These are phyloP conservation scores for Fusarium proliferatum DNA, from an alignment of 2,329 filamentous ascomycete genomes.

Conservation along the genomic window DNA sequence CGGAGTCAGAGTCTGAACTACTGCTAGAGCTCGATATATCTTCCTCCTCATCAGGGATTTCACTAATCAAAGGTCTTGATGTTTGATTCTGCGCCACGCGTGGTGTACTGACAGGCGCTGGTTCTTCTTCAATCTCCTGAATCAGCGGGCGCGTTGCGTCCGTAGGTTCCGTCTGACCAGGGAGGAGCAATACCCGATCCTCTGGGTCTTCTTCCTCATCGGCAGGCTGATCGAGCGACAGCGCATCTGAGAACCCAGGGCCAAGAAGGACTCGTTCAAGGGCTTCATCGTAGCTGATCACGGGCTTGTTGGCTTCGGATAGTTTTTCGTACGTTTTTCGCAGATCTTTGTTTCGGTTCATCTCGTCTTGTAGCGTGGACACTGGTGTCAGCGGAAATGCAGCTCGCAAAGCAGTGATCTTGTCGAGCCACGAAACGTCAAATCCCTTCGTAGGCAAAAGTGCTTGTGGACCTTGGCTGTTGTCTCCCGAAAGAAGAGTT, in stretches of 20 bases:
- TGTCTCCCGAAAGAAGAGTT: slow-evolving; percentile 1
- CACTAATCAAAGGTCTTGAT: slow-evolving; percentile 1
- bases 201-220: slow-evolving; percentile 8
- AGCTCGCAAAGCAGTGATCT: slow-evolving; percentile 50
- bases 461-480: not conserved
- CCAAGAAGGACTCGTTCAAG: slow-evolving; percentile 45
- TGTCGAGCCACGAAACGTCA: slow-evolving; percentile 46
- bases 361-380: slow-evolving; percentile 50
- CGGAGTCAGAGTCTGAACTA: slow-evolving; percentile 45
- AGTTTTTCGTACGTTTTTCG: slow-evolving; percentile 54
- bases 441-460: not conserved
- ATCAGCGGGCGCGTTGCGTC: slow-evolving; percentile 46
- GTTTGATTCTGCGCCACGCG: not conserved
- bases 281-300: slow-evolving; percentile 49
- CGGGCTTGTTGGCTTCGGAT: slow-evolving; percentile 46
- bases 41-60: slow-evolving; percentile 20
- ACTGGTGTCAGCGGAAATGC: slow-evolving; percentile 58
- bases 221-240: slow-evolving; percentile 1
- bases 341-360: slow-evolving; percentile 51
- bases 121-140: slow-evolving; percentile 39
- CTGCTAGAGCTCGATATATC: slow-evolving; percentile 30
- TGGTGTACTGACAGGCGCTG: not conserved
- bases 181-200: slow-evolving; percentile 13
- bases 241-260: not conserved
- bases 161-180: not conserved